phyloP scores from a whole-genome alignment of 345 rosid genomes.

The Viola odorata region DNA sequence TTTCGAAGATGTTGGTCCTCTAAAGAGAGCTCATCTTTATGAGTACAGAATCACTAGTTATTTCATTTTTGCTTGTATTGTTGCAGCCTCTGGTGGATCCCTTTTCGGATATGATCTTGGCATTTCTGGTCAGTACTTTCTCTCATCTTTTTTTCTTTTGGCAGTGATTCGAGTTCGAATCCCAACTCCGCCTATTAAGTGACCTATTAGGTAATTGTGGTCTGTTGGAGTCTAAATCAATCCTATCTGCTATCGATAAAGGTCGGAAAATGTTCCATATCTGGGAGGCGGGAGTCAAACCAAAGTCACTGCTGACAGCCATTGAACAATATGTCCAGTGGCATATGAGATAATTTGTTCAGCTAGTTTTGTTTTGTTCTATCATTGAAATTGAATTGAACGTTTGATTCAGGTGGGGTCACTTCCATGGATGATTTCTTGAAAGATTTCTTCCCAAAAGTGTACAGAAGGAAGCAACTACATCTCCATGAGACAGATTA shows the following conservation, averaged over 20 bases:
- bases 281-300: too few species aligned
- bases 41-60: constrained; percentile 55
- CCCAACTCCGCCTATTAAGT: too few species aligned
- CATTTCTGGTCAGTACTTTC: constrained; percentile 50
- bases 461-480: constrained; percentile 13
- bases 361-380: too few species aligned
- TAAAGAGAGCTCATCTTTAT: constrained; percentile 65
- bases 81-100: constrained; percentile 66
- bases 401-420: constrained; percentile 32
- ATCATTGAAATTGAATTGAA: background rate
- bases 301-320: too few species aligned
- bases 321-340: too few species aligned
- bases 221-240: too few species aligned
- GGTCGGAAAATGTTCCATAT: too few species aligned
- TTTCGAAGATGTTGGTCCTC: constrained; percentile 28
- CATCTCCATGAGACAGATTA: constrained; percentile 24
- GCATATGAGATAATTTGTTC: too few species aligned
- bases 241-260: too few species aligned
- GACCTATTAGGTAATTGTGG: too few species aligned
- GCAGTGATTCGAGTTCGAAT: background rate
- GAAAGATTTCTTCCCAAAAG: constrained; percentile 33
- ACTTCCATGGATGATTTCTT: constrained; percentile 45
- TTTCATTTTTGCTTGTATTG: constrained; percentile 51
- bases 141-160: background rate
- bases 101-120: constrained; percentile 87